Conservation (phyloP, 2,329 filamentous ascomycete species). For the Daldinia sp. region DNA sequence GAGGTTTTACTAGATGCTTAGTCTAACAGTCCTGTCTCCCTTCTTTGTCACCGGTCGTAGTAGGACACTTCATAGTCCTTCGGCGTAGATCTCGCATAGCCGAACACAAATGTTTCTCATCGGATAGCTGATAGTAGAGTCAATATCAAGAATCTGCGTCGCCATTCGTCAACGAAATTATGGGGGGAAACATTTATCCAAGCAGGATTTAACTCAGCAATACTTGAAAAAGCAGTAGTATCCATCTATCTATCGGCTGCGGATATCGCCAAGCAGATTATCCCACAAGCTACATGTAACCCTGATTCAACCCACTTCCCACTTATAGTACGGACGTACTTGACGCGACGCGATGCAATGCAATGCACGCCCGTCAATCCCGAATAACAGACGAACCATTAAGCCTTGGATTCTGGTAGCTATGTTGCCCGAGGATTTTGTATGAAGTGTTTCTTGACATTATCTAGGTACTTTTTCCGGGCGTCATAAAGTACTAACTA, state of each 20-base stretch:
- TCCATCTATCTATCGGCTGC: constrained; percentile 20
- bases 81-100: constrained; percentile 2
- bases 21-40: background rate
- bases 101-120: constrained; percentile 8
- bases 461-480: background rate
- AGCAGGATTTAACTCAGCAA: constrained; percentile 13
- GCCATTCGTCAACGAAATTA: constrained; percentile 21
- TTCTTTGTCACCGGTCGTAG: constrained; percentile 13
- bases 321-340: background rate
- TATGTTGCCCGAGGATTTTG: background rate
- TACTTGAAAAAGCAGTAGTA: too few species aligned
- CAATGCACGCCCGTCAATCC: constrained; percentile 26
- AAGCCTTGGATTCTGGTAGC: background rate
- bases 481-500: too few species aligned
- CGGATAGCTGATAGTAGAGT: constrained; percentile 14
- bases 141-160: constrained; percentile 22
- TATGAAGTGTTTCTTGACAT: background rate
- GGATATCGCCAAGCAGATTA: constrained; percentile 15
- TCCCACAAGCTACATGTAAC: constrained; percentile 6
- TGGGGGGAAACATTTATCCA: constrained; percentile 4
- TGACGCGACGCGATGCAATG: constrained; percentile 31
- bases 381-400: constrained; percentile 15
- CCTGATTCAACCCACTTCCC: constrained; percentile 3
- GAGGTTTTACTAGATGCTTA: constrained; percentile 7
- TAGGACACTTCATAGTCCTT: background rate